Conservation (phyloP, 2,329 filamentous ascomycete genomes). For the Geosmithia flava region DNA sequence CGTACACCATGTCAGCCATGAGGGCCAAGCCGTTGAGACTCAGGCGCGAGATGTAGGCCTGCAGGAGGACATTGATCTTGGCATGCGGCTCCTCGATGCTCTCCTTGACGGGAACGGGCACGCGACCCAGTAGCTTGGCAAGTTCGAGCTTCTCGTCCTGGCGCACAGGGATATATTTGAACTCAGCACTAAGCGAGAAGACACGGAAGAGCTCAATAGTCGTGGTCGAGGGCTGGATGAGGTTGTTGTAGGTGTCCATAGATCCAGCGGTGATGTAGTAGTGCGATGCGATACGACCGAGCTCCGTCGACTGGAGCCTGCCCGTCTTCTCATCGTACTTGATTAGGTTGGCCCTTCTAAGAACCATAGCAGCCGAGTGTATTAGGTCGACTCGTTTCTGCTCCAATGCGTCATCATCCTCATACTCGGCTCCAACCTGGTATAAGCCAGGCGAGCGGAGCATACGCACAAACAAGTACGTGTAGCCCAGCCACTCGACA, state of each 20-base stretch:
- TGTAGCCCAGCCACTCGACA: slow-evolving; percentile 98
- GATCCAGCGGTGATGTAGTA: slow-evolving; percentile 97
- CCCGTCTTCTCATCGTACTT: slow-evolving; percentile 95
- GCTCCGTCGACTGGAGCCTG: slow-evolving; percentile 78
- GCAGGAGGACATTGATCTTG: slow-evolving; percentile 95
- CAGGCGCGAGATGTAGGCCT: slow-evolving; percentile 91
- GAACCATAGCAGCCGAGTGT: slow-evolving; percentile 77
- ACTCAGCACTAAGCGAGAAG: slow-evolving; percentile 91
- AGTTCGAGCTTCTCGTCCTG: slow-evolving; percentile 97
- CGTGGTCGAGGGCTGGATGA: slow-evolving; percentile 85
- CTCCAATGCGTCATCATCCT: slow-evolving; percentile 80
- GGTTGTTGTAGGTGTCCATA: slow-evolving; percentile 93
- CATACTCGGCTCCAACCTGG: slow-evolving; percentile 91
- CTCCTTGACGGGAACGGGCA: slow-evolving; percentile 95
- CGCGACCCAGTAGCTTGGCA: slow-evolving; percentile 76
- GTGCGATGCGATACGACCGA: slow-evolving; percentile 90
- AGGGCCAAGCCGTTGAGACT: slow-evolving; percentile 88
- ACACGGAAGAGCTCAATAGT: slow-evolving; percentile 95
- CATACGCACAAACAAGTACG: slow-evolving; percentile 97
- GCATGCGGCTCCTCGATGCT: slow-evolving; percentile 92
- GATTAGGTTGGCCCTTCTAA: slow-evolving; percentile 79
- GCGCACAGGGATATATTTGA: slow-evolving; percentile 96
- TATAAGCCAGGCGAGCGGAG: slow-evolving; percentile 89
- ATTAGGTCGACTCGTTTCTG: slow-evolving; percentile 97
- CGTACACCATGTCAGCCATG: slow-evolving; percentile 98